These are phyloP conservation scores for Lentinula boryana DNA, from an alignment of 768 basidiomycete genomes.

Conservation along the genomic window DNA sequence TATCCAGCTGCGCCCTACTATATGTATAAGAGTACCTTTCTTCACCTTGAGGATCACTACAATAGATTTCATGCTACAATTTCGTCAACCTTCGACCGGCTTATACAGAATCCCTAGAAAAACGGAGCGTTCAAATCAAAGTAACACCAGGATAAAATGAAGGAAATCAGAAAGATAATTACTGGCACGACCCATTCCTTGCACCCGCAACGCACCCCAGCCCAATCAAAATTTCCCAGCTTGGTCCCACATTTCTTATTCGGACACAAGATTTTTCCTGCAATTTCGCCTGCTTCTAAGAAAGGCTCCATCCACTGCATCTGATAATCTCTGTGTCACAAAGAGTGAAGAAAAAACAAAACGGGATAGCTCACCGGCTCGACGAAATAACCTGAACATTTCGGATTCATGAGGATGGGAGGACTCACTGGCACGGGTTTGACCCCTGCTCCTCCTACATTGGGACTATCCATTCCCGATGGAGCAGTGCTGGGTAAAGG, in stretches of 20 bases:
- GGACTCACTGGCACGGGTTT: constrained; percentile 41
- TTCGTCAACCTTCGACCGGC: constrained; percentile 65
- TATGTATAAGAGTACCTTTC: not conserved
- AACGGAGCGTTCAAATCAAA: not conserved
- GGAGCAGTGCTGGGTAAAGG: constrained; percentile 15
- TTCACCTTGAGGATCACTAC: not conserved
- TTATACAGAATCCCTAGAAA: constrained; percentile 56
- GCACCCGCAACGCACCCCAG: constrained; percentile 87
- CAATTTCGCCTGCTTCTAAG: constrained; percentile 65
- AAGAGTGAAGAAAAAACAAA: not conserved
- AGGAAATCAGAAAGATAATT: constrained; percentile 20
- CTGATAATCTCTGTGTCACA: constrained; percentile 26
- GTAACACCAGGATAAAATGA: not conserved
- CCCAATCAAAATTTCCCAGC: constrained; percentile 97
- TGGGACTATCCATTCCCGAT: constrained; percentile 19
- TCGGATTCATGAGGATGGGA: constrained; percentile 69
- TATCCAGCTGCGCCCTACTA: not conserved
- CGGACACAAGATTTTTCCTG: constrained; percentile 90
- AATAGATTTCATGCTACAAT: constrained; percentile 22
- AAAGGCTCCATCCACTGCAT: constrained; percentile 96
- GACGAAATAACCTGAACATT: constrained; percentile 95
- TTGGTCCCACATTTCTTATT: constrained; percentile 88
- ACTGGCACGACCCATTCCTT: constrained; percentile 92
- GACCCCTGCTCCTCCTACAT: constrained; percentile 38
- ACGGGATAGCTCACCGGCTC: constrained; percentile 69